Evolutionary conservation across 1,284 basidiomycete genomes (phyloP).

Genomic region (Ceratobasidium sp.): DNA sequence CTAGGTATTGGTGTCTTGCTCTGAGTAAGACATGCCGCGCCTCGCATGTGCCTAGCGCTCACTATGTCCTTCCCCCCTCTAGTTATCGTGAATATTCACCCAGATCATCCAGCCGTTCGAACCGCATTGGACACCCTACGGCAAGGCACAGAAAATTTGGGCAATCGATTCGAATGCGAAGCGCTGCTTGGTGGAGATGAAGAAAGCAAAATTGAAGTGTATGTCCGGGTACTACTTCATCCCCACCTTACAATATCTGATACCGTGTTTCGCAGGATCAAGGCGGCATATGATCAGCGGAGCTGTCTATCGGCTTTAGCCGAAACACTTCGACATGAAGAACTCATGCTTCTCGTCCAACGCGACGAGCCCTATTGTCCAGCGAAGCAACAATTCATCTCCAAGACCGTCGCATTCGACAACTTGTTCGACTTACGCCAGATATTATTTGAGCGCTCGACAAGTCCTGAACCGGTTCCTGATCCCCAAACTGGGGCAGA

Average conservation of each 20-base stretch:
- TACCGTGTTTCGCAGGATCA: not conserved
- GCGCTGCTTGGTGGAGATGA: not conserved
- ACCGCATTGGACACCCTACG: not conserved
- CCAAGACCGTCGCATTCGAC: not conserved
- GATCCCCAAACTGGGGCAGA: not conserved
- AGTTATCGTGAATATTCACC: conserved; percentile 34
- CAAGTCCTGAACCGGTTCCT: not conserved
- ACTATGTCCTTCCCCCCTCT: not conserved
- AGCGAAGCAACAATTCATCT: not conserved
- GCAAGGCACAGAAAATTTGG: not conserved
- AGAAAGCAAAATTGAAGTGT: not conserved
- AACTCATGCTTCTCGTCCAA: conserved; percentile 9
- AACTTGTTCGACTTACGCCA: not conserved
- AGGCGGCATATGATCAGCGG: not conserved
- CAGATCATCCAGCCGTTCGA: not conserved
- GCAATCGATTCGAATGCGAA: not conserved
- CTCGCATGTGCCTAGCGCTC: not conserved
- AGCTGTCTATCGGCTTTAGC: conserved; percentile 4
- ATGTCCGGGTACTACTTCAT: not conserved
- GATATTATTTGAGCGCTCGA: not conserved
- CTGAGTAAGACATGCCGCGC: not conserved
- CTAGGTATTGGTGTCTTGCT: conserved; percentile 16
- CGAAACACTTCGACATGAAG: conserved; percentile 28
- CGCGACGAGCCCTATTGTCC: not conserved
- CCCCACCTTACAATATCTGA: not conserved